Evolutionary conservation across 768 basidiomycete species (phyloP).

Genomic region (Leccinum barrowsii): DNA sequence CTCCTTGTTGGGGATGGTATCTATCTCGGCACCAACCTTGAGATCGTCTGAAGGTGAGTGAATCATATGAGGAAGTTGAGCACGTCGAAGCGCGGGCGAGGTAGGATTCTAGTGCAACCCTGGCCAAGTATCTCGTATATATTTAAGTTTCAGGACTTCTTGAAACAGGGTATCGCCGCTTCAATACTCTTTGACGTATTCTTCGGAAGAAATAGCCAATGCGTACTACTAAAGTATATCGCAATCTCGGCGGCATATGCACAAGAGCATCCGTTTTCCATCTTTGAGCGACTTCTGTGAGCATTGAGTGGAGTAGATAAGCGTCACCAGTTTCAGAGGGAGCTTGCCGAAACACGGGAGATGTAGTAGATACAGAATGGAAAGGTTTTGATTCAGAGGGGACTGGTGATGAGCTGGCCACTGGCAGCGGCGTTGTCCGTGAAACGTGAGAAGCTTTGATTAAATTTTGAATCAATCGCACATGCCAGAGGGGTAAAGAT

Average conservation of each 20-base stretch:
- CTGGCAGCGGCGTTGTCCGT: neutral
- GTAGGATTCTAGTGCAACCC: neutral
- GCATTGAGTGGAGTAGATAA: neutral
- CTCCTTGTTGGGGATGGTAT: constrained; percentile 12
- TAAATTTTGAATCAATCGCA: neutral
- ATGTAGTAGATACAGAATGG: neutral
- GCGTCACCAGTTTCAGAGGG: neutral
- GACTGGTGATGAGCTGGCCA: neutral
- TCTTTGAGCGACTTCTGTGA: neutral
- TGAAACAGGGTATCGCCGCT: neutral
- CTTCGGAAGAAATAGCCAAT: neutral
- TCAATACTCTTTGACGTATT: neutral
- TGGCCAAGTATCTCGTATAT: neutral
- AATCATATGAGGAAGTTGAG: neutral
- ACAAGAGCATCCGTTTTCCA: neutral
- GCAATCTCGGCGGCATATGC: neutral
- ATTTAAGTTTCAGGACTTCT: neutral
- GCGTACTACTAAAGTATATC: neutral
- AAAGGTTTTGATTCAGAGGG: neutral
- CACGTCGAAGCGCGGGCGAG: neutral
- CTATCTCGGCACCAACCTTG: constrained; percentile 2
- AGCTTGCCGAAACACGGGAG: neutral
- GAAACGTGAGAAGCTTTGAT: neutral
- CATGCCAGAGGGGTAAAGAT: too few relatives aligned
- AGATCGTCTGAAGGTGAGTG: neutral